phyloP scores from a whole-genome alignment of 768 basidiomycete species.

The Auriscalpium vulgare region DNA sequence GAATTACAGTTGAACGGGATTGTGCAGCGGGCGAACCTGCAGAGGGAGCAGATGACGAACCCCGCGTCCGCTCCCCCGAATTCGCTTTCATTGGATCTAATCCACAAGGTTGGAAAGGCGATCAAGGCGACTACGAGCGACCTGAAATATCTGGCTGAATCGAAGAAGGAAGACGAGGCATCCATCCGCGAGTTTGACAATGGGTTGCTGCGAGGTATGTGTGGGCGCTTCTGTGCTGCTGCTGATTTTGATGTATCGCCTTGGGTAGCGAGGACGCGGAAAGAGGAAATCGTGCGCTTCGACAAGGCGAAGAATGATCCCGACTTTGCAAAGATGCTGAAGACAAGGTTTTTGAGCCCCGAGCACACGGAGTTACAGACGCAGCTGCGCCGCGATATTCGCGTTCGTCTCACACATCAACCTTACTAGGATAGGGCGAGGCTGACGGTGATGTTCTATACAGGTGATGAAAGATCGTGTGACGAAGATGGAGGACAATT shows the following conservation, averaged over 20 bases:
- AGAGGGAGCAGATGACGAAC: too few species aligned
- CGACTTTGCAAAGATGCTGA: slow-evolving; percentile 51
- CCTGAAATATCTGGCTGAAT: slow-evolving; percentile 38
- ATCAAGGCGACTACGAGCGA: slow-evolving; percentile 43
- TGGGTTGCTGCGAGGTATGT: slow-evolving; percentile 58
- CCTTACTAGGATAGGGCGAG: neutral
- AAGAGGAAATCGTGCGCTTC: slow-evolving; percentile 78
- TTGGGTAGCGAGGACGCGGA: slow-evolving; percentile 61
- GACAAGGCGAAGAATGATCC: slow-evolving; percentile 70
- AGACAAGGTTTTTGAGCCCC: slow-evolving; percentile 45
- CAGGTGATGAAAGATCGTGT: slow-evolving; percentile 11
- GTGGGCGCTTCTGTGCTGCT: neutral
- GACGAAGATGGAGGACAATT: slow-evolving; percentile 9
- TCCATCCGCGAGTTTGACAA: slow-evolving; percentile 51
- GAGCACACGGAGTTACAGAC: slow-evolving; percentile 82
- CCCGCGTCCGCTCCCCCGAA: too few species aligned
- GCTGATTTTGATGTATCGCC: slow-evolving; percentile 1
- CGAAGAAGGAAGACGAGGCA: slow-evolving; percentile 33
- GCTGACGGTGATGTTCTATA: neutral
- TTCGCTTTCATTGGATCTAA: slow-evolving; percentile 27
- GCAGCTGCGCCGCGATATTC: slow-evolving; percentile 60
- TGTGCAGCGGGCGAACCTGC: too few species aligned
- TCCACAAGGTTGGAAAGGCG: slow-evolving; percentile 41
- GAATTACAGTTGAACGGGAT: neutral
- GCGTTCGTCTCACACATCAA: slow-evolving; percentile 37